Evolutionary conservation across 257 asterid genomes (phyloP).

Genomic region (Solanum clarkiae): DNA sequence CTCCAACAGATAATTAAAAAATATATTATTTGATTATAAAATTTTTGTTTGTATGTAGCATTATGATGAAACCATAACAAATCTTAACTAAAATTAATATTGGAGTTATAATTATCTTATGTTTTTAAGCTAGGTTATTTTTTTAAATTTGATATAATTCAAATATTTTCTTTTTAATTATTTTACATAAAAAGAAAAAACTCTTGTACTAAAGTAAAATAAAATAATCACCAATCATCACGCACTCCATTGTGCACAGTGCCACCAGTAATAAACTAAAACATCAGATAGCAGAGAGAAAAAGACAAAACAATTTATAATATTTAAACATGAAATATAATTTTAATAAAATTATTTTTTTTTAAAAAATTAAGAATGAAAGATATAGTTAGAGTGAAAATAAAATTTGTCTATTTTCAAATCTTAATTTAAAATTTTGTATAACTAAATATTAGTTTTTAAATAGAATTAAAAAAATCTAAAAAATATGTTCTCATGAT

Average conservation of each 20-base stretch:
- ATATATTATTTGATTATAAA: too few relatives aligned
- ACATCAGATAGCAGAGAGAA: neutral
- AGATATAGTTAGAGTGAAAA: neutral
- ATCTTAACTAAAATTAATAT: neutral
- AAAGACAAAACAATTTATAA: neutral
- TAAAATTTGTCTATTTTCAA: too few relatives aligned
- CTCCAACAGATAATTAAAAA: too few relatives aligned
- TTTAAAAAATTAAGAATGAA: neutral
- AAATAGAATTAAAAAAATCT: neutral
- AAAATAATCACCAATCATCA: neutral
- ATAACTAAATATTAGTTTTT: neutral
- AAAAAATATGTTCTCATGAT: neutral
- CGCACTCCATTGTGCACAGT: neutral
- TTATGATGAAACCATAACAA: neutral
- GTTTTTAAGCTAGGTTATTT: neutral
- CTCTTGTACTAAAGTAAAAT: neutral
- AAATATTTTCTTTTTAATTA: neutral
- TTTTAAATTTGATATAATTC: neutral
- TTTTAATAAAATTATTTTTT: neutral
- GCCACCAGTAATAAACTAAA: neutral
- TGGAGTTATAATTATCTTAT: neutral
- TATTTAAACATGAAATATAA: neutral
- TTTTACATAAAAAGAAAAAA: neutral
- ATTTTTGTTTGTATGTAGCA: too few relatives aligned
- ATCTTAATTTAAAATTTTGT: neutral